Percentiles rank a stretch among this genome's conserved stretches.
Evolutionary conservation across 352 stramenopile genomes (phyloP).

Genomic region (Globisporangium lucens): DNA sequence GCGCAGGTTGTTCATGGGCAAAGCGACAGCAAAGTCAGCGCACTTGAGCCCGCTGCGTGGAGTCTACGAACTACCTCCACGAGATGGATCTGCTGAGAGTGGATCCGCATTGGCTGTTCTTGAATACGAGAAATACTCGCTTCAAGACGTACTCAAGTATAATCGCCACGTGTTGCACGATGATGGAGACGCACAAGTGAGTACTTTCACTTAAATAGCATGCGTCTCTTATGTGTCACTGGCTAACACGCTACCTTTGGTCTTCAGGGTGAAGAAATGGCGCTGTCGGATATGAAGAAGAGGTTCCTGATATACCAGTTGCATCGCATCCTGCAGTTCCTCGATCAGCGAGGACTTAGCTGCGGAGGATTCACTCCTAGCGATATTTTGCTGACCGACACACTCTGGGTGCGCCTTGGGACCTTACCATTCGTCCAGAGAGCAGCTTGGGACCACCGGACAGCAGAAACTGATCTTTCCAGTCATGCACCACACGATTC

Average conservation of each 20-base stretch:
- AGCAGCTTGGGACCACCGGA: background rate
- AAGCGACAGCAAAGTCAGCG: constrained; percentile 1
- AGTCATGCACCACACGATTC: background rate
- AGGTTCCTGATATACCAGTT: constrained; percentile 73
- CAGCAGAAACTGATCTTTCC: background rate
- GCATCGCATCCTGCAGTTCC: constrained; percentile 34
- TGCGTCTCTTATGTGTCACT: background rate
- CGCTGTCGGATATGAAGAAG: constrained; percentile 53
- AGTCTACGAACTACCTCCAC: constrained; percentile 16
- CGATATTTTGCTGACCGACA: constrained; percentile 46
- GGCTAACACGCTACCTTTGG: background rate
- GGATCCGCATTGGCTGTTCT: constrained; percentile 43
- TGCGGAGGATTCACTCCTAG: constrained; percentile 41
- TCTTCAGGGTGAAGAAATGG: constrained; percentile 22
- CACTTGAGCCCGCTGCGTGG: constrained; percentile 42
- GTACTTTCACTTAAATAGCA: background rate
- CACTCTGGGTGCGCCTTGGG: constrained; percentile 47
- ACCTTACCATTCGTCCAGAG: constrained; percentile 28
- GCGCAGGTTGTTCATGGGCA: background rate
- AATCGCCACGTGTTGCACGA: constrained; percentile 56
- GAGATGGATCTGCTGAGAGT: background rate
- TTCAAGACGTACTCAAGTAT: constrained; percentile 72
- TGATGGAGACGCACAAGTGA: constrained; percentile 15
- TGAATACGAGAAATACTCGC: constrained; percentile 62
- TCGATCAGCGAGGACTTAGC: constrained; percentile 39